phyloP scores from a whole-genome alignment of 2,329 filamentous ascomycete genomes.

The Cucurbitaria berberidis region DNA sequence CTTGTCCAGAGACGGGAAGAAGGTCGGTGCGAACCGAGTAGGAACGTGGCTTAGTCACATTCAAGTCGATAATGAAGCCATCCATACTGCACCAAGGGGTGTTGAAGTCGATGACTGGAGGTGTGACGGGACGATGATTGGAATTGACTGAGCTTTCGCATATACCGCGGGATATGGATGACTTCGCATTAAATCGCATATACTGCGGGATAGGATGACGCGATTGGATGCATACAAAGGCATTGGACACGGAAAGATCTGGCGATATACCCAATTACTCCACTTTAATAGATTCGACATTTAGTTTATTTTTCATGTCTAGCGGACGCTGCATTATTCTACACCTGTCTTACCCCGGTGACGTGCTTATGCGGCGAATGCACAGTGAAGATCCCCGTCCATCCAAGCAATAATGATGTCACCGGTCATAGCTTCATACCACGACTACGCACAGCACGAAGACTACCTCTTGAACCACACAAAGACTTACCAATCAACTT shows the following conservation, averaged over 20 bases:
- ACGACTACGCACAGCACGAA: background rate
- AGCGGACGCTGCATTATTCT: background rate
- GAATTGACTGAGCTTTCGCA: constrained; percentile 42
- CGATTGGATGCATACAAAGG: background rate
- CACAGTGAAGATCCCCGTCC: background rate
- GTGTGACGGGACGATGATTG: constrained; percentile 44
- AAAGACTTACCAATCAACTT: background rate
- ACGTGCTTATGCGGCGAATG: constrained; percentile 5
- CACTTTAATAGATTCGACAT: background rate
- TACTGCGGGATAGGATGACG: background rate
- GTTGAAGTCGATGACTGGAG: constrained; percentile 47
- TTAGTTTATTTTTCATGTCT: background rate
- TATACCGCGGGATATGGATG: constrained; percentile 12
- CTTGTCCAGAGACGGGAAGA: constrained; percentile 43
- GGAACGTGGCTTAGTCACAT: constrained; percentile 50
- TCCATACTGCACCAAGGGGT: constrained; percentile 36
- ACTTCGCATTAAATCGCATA: constrained; percentile 1
- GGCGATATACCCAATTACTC: constrained; percentile 5
- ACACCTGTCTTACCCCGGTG: background rate
- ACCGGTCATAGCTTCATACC: constrained; percentile 2
- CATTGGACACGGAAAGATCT: background rate
- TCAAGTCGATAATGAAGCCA: constrained; percentile 44
- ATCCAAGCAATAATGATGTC: constrained; percentile 6
- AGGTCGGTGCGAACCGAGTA: constrained; percentile 45
- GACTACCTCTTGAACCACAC: background rate